A percentile compares a stretch with the other conserved stretches of the same genome.
These are phyloP conservation scores for Pontederia crassipes DNA, from an alignment of 176 grass and related monocot species.

Conservation along the genomic window DNA sequence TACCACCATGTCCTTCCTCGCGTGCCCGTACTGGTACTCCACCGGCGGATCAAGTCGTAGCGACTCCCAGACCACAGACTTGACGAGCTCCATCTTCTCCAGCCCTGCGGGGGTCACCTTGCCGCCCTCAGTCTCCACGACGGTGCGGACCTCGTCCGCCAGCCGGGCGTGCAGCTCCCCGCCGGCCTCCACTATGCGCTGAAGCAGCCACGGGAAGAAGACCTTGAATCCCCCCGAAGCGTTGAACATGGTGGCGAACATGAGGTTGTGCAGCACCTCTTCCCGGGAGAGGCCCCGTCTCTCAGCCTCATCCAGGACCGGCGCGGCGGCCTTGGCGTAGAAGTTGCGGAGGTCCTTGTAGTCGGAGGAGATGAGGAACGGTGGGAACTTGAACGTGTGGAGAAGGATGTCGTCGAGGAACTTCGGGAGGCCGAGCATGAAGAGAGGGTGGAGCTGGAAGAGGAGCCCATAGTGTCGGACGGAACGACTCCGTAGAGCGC, in stretches of 20 bases:
- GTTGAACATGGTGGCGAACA: constrained; percentile 56
- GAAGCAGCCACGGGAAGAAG: constrained; percentile 31
- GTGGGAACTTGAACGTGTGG: constrained; percentile 37
- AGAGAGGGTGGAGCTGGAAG: constrained; percentile 36
- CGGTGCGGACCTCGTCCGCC: constrained; percentile 26
- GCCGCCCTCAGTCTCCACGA: constrained; percentile 29
- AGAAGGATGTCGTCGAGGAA: constrained; percentile 51
- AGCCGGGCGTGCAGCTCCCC: constrained; percentile 28
- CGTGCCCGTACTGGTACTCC: constrained; percentile 54
- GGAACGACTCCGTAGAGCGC: constrained; percentile 45
- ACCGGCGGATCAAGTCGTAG: constrained; percentile 57
- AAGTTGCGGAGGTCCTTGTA: constrained; percentile 50
- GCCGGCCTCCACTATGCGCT: constrained; percentile 12
- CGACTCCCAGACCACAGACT: constrained; percentile 57
- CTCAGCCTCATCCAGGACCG: constrained; percentile 33
- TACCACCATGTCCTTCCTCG: constrained; percentile 40
- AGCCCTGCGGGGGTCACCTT: constrained; percentile 28
- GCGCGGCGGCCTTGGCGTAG: constrained; percentile 8
- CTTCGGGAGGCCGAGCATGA: constrained; percentile 36
- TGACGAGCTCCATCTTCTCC: constrained; percentile 55
- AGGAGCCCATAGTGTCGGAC: constrained; percentile 34
- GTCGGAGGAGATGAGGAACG: constrained; percentile 29
- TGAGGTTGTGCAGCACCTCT: constrained; percentile 56
- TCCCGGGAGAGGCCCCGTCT: constrained; percentile 34
- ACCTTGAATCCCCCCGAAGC: constrained; percentile 49